Evolutionary conservation across 1,284 basidiomycete species (phyloP).

Genomic region (Tranzscheliella williamsii): DNA sequence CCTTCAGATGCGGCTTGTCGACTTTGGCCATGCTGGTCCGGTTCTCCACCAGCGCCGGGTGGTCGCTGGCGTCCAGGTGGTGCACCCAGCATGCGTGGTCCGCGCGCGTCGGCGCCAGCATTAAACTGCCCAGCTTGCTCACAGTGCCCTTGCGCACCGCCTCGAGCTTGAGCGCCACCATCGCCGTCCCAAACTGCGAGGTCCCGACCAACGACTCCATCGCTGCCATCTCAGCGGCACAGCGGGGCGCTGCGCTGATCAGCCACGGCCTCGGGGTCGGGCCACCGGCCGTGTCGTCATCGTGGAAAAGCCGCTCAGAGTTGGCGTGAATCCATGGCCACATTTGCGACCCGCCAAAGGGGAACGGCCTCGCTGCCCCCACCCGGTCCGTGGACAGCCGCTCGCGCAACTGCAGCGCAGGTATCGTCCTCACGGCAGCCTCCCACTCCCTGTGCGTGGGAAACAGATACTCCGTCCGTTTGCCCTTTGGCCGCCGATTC

Average conservation of each 20-base stretch:
- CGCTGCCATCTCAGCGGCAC: neutral
- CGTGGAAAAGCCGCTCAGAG: slow-evolving; percentile 11
- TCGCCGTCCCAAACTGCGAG: slow-evolving; percentile 8
- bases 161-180: slow-evolving; percentile 30
- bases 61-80: slow-evolving; percentile 19
- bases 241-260: neutral
- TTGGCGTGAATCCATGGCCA: slow-evolving; percentile 28
- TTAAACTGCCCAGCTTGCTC: slow-evolving; percentile 14
- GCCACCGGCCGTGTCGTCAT: neutral
- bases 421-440: slow-evolving; percentile 2
- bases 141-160: slow-evolving; percentile 37
- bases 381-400: too few species aligned
- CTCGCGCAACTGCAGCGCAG: slow-evolving; percentile 2
- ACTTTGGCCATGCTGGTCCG: slow-evolving; percentile 6
- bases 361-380: slow-evolving; percentile 18
- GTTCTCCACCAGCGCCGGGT: slow-evolving; percentile 24
- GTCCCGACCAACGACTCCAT: slow-evolving; percentile 3
- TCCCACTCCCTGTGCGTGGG: slow-evolving; percentile 27
- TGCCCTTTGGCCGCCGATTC: slow-evolving; percentile 48
- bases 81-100: slow-evolving; percentile 30
- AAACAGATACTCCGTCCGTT: slow-evolving; percentile 43
- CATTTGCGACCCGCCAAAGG: slow-evolving; percentile 13
- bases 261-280: neutral
- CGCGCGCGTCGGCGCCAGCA: slow-evolving; percentile 15
- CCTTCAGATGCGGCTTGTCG: slow-evolving; percentile 29